Conservation (phyloP, 2,329 filamentous ascomycete species). For the Gnomoniopsis sp. region DNA sequence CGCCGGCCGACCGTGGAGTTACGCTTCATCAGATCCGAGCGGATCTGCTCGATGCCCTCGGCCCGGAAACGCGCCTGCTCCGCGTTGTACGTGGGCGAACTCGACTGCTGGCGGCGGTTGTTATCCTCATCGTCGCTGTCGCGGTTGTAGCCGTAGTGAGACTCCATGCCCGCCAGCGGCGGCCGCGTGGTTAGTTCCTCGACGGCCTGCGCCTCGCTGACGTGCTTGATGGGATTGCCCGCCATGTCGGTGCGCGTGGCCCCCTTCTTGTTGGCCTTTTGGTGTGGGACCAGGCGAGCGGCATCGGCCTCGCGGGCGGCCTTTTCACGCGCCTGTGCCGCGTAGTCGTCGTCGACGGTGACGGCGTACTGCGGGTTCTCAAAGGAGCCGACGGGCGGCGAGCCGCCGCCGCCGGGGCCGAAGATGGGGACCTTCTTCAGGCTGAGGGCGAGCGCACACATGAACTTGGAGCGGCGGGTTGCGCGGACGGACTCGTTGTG, state of each 20-base stretch:
- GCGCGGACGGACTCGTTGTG: conserved; percentile 80
- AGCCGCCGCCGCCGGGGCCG: conserved; percentile 69
- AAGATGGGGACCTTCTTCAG: conserved; percentile 85
- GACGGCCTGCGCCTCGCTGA: conserved; percentile 25
- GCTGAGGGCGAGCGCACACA: conserved; percentile 85
- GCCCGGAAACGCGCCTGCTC: conserved; percentile 6
- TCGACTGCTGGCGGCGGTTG: not conserved
- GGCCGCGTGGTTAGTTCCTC: conserved; percentile 24
- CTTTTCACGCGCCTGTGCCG: conserved; percentile 59
- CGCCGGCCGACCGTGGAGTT: conserved; percentile 13
- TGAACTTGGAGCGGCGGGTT: conserved; percentile 87
- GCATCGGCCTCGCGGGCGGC: conserved; percentile 60
- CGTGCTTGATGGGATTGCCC: conserved; percentile 15
- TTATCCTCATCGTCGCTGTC: not conserved
- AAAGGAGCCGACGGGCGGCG: conserved; percentile 55
- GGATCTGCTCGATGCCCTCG: conserved; percentile 15
- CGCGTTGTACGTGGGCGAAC: conserved; percentile 7
- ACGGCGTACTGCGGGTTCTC: conserved; percentile 82
- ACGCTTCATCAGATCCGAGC: conserved; percentile 11
- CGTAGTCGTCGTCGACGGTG: conserved; percentile 65
- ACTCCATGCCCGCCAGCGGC: conserved; percentile 6
- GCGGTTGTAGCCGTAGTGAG: conserved; percentile 11
- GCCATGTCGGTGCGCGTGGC: not conserved
- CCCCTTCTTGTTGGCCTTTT: conserved; percentile 23
- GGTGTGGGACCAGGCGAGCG: conserved; percentile 58